These are phyloP conservation scores for Thelephora terrestris DNA, from an alignment of 1,284 basidiomycete genomes.

Conservation along the genomic window DNA sequence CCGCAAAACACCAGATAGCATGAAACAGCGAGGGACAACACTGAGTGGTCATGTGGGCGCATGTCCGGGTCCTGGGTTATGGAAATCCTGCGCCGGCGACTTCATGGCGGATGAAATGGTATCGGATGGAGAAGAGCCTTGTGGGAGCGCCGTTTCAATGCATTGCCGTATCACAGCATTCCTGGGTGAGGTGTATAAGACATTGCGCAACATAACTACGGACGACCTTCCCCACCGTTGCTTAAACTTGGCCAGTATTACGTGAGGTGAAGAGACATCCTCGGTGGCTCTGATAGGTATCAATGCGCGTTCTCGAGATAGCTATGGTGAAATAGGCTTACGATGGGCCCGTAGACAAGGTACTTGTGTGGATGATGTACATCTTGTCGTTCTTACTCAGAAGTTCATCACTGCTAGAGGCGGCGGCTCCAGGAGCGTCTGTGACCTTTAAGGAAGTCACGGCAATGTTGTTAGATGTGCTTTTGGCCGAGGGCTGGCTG, in stretches of 20 bases:
- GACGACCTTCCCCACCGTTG: conserved; percentile 35
- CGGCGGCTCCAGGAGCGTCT: conserved; percentile 61
- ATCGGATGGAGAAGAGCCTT: too few relatives aligned
- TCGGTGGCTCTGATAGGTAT: conserved; percentile 12
- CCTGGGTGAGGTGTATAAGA: too few relatives aligned
- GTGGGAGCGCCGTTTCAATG: too few relatives aligned
- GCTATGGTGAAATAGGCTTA: conserved; percentile 9
- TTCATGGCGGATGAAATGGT: too few relatives aligned
- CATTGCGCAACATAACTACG: too few relatives aligned
- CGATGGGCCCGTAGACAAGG: conserved; percentile 20
- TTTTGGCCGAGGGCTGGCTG: conserved; percentile 37
- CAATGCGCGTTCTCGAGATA: neutral
- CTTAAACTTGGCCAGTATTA: conserved; percentile 48
- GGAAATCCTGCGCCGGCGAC: too few relatives aligned
- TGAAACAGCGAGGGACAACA: too few relatives aligned
- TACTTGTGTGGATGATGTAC: conserved; percentile 61
- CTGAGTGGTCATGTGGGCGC: too few relatives aligned
- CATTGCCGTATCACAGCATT: too few relatives aligned
- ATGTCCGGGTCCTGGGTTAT: too few relatives aligned
- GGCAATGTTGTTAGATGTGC: conserved; percentile 50
- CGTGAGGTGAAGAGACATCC: conserved; percentile 35
- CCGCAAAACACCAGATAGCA: too few relatives aligned
- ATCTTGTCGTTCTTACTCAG: conserved; percentile 48
- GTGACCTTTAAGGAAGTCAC: conserved; percentile 51
- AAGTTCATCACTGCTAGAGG: conserved; percentile 29